Base-by-base conservation (phyloP, 1,139 yeast genomes). In the Debaryomycetaceae sp. region DNA sequence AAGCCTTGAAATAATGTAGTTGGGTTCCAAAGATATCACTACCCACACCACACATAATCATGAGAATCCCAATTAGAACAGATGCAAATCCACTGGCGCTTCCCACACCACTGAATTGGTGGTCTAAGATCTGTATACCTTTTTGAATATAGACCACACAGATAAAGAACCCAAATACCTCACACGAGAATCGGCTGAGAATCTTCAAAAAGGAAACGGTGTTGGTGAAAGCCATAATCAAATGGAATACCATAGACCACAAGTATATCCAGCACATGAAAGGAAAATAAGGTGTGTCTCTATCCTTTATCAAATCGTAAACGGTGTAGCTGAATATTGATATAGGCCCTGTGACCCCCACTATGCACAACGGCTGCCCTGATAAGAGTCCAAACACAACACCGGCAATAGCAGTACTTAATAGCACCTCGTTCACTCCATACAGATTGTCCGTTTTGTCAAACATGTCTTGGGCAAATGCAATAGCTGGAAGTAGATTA, bases 301-400 rank as follows among this genome's bases (percentile, higher is more conserved):
- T 51, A 0, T 87, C 84, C 37, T 71, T 72, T 31, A 93, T 80
- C 39, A 93, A 77, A 48, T 88, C 89, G 61, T 87, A 93, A 1
- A 93, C 93, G 0, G 98, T 91, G 56, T 89, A 89, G 60, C 89
- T 87, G 73, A 93, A 91, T 46, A 93, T 90, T 2, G 96, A 72
- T 11, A 93, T 84, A 0, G 98, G 98, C 43, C 98, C 96, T 0
- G 99, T 93, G 5, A 93, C 98, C 4, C 99, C 99, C n/a, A 93
- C 98, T 33, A 93, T 87, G 57, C 96, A 88, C 34, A 93, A 66
- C 0, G 99, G 98, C 55, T 91, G 97, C 0, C 98, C 98, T 0
- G 87, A 76, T 46, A 91, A 71, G 6, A 87, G 57, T 0, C 98
- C 97, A 71, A 93, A 93, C 3, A 86, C 83, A 5, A 91, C 78